These are phyloP conservation scores for Aspergillus asperescens DNA, from an alignment of 495 filamentous ascomycete genomes.

Conservation along the genomic window DNA sequence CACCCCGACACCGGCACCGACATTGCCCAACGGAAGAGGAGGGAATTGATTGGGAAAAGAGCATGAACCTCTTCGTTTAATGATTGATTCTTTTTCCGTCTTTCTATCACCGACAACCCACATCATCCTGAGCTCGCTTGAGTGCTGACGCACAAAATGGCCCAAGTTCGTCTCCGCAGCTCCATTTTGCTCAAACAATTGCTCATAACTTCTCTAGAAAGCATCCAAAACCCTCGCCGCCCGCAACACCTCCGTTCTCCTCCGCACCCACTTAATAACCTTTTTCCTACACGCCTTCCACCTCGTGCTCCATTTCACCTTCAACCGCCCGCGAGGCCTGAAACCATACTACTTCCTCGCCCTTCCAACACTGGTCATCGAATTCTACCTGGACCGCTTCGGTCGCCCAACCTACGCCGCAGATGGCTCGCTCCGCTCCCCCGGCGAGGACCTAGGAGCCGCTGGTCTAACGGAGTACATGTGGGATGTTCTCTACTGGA, in stretches of 20 bases:
- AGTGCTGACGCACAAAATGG: conserved; percentile 20
- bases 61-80: neutral
- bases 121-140: conserved; percentile 5
- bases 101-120: neutral
- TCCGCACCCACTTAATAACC: conserved; percentile 72
- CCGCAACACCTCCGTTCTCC: conserved; percentile 67
- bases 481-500: conserved; percentile 95
- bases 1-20: neutral
- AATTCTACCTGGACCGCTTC: conserved; percentile 75
- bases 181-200: neutral
- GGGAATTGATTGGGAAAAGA: neutral
- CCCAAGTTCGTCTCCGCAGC: conserved; percentile 26
- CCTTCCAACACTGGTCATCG: conserved; percentile 66
- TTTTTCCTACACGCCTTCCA: conserved; percentile 66
- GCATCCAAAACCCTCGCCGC: conserved; percentile 86
- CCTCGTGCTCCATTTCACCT: conserved; percentile 58
- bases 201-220: conserved; percentile 56
- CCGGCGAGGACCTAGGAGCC: conserved; percentile 85
- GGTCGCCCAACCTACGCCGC: conserved; percentile 68
- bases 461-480: conserved; percentile 92
- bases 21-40: neutral
- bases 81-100: neutral
- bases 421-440: conserved; percentile 62
- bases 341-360: conserved; percentile 67
- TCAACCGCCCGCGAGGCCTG: conserved; percentile 64